Percentiles rank a stretch among this genome's conserved stretches.
Evolutionary conservation across 805 yeast species (phyloP).

Genomic region (Lipomyces chichibuensis): DNA sequence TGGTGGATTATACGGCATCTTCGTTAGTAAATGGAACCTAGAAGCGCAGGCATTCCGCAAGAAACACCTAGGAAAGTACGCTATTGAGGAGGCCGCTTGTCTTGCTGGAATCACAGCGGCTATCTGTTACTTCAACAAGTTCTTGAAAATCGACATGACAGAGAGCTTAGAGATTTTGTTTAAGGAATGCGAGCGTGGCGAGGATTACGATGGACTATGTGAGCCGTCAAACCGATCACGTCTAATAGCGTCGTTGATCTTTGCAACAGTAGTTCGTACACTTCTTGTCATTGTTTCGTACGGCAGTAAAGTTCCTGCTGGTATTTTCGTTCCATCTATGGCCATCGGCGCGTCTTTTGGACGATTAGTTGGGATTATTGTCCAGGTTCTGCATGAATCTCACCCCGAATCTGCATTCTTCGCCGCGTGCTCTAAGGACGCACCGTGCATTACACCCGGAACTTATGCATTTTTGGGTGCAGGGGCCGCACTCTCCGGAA

Average conservation of each 20-base stretch:
- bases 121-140: slow-evolving; percentile 81
- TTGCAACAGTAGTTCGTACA: slow-evolving; percentile 75
- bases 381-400: slow-evolving; percentile 54
- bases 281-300: slow-evolving; percentile 78
- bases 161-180: slow-evolving; percentile 89
- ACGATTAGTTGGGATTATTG: slow-evolving; percentile 74
- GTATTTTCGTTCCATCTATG: slow-evolving; percentile 95
- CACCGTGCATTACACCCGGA: slow-evolving; percentile 80
- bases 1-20: slow-evolving; percentile 83
- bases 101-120: slow-evolving; percentile 72
- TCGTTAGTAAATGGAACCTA: slow-evolving; percentile 46
- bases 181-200: slow-evolving; percentile 69
- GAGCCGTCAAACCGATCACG: slow-evolving; percentile 31
- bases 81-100: slow-evolving; percentile 69
- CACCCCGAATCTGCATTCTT: slow-evolving; percentile 48
- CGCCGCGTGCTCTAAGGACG: slow-evolving; percentile 48
- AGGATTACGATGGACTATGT: slow-evolving; percentile 44
- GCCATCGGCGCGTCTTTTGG: slow-evolving; percentile 97
- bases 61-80: slow-evolving; percentile 54
- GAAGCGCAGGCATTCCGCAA: slow-evolving; percentile 44
- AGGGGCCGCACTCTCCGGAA: slow-evolving; percentile 92
- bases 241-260: slow-evolving; percentile 57
- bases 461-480: slow-evolving; percentile 96
- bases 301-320: slow-evolving; percentile 93
- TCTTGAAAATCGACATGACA: slow-evolving; percentile 87